Base-by-base conservation (phyloP, 2,329 filamentous ascomycete genomes). In the Trichoderma semiorbis region DNA sequence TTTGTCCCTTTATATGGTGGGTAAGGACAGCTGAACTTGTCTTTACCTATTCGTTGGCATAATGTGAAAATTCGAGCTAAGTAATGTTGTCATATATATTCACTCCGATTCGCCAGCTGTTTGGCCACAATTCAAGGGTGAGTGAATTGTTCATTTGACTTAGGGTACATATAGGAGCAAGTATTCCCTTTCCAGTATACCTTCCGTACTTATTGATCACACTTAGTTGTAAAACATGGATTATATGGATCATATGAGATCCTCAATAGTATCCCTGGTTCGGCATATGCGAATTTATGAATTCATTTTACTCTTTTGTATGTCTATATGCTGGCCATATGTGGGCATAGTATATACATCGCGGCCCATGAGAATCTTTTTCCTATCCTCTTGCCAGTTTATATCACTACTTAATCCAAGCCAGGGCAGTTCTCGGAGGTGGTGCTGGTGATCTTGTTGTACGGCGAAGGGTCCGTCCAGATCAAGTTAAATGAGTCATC, bases 391-490 rank as follows among this genome's bases (percentile, higher is more conserved):
- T n/a, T 6, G 26, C n/a, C 2, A 11, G n/a, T n/a, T 18, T 4
- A 34, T 36, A 11, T 5, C 4, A 5, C 16, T 66, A 18, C 7
- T 39, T 69, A 62, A 62, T 89, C 87, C 72, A 90, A 75, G 0
- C 87, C 87, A 0, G 86, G 83, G 71, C 88, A 90, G 63, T 83
- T 77, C 79, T 90, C 87, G 7, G 84, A 86, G 0, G 83, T 84
- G 30, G 81, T 78, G 0, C 78, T 75, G 0, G 83, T 84, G 64
- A 90, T 84, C 18, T 78, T 73, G 1, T 74, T 78, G 76, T 89
- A 90, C 5, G 84, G 82, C 2, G 80, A 80, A 3, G 86, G 86
- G 74, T 87, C 83, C 0, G 85, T 88, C 88, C 88, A 90, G 73
- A 90, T 89, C 18, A 88, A 74, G 74, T 90, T 81, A 66, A 81